Conservation (phyloP, 768 basidiomycete genomes). For the Suillus plorans region DNA sequence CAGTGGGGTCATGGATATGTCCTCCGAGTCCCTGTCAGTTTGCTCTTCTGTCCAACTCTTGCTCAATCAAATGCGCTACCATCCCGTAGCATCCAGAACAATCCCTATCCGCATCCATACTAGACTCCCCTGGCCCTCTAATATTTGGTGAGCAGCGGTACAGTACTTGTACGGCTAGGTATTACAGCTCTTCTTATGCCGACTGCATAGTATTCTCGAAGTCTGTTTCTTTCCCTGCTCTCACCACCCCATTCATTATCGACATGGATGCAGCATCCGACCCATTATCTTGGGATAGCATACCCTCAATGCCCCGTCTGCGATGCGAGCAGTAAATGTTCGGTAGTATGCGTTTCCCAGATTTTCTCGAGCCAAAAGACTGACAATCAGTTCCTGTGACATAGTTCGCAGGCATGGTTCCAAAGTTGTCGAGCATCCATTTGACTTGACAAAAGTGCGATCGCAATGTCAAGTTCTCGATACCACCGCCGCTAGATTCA, state of each 20-base stretch:
- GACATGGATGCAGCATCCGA: slow-evolving; percentile 18
- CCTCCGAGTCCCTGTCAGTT: no score
- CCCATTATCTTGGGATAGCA: slow-evolving; percentile 16
- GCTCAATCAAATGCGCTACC: no score
- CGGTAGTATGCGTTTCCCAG: slow-evolving; percentile 48
- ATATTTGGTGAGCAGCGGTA: not conserved
- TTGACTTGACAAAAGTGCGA: slow-evolving; percentile 93
- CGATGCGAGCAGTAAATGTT: slow-evolving; percentile 39
- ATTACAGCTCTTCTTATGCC: not conserved
- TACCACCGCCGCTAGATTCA: slow-evolving; percentile 58
- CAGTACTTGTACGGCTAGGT: not conserved
- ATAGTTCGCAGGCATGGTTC: slow-evolving; percentile 86
- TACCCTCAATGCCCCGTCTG: slow-evolving; percentile 16
- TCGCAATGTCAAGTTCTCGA: slow-evolving; percentile 89
- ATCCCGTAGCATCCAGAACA: no score
- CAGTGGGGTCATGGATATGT: no score
- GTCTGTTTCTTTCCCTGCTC: not conserved
- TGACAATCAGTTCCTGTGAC: not conserved
- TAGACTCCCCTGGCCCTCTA: no score
- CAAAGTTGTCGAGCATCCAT: slow-evolving; percentile 89
- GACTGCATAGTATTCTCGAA: not conserved
- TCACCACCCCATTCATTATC: not conserved
- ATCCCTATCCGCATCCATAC: no score
- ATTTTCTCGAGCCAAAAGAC: not conserved
- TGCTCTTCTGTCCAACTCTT: no score